Evolutionary conservation across 2,329 filamentous ascomycete genomes (phyloP).

Genomic region (Colletotrichum gloeosporioides): DNA sequence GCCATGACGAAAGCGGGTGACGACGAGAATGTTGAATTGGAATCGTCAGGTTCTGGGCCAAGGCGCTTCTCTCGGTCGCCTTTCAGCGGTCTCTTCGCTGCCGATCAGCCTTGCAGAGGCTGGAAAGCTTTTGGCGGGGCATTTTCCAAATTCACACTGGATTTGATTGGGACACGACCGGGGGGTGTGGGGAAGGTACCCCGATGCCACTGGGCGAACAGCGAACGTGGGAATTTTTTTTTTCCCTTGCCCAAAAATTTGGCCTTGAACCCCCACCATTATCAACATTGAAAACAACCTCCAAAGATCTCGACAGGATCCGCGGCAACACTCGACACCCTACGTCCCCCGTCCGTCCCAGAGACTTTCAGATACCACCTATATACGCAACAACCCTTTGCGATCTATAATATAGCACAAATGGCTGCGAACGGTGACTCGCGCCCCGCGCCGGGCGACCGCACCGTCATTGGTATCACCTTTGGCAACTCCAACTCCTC

Average conservation of each 20-base stretch:
- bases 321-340: neutral
- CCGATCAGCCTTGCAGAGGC: conserved; percentile 19
- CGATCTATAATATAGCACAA: conserved; percentile 22
- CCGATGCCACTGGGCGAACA: conserved; percentile 4
- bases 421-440: conserved; percentile 54
- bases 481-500: conserved; percentile 99
- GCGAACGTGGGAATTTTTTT: conserved; percentile 16
- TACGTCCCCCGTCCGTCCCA: neutral
- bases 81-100: neutral
- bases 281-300: conserved; percentile 15
- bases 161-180: conserved; percentile 14
- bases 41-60: neutral
- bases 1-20: conserved; percentile 50
- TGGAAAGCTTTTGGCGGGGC: conserved; percentile 27
- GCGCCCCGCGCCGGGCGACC: conserved; percentile 59
- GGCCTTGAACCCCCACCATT: conserved; percentile 22
- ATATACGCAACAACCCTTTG: neutral
- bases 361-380: neutral
- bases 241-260: conserved; percentile 17
- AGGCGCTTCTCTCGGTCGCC: neutral
- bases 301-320: conserved; percentile 7
- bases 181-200: neutral
- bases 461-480: conserved; percentile 87
- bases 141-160: neutral
- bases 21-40: neutral